These are phyloP conservation scores for Silene vulgaris DNA, from an alignment of 179 eudicot species.

Conservation along the genomic window DNA sequence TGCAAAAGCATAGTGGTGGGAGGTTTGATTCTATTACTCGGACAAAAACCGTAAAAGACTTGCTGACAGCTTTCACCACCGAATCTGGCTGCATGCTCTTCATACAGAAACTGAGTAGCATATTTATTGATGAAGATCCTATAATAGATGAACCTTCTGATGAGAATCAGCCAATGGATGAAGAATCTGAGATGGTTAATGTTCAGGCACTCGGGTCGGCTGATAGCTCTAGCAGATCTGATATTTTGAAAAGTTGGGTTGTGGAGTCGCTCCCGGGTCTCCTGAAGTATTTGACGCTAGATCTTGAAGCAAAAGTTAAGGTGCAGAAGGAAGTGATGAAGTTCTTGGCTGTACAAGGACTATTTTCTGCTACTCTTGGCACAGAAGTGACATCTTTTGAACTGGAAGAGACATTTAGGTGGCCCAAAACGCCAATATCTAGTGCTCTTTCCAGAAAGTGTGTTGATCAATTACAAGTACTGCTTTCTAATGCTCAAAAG, in stretches of 20 bases:
- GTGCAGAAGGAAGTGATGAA: conserved; percentile 88
- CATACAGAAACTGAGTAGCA: conserved; percentile 58
- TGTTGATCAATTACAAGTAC: conserved; percentile 76
- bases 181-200: conserved; percentile 73
- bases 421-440: conserved; percentile 89
- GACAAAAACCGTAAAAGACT: conserved; percentile 63
- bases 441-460: conserved; percentile 73
- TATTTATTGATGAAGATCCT: conserved; percentile 75
- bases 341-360: conserved; percentile 89
- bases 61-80: conserved; percentile 64
- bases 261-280: conserved; percentile 70
- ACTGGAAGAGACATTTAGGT: conserved; percentile 71
- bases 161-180: conserved; percentile 81
- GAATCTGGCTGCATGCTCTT: conserved; percentile 84
- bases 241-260: conserved; percentile 74
- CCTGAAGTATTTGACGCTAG: conserved; percentile 55
- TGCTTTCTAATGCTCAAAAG: conserved; percentile 75
- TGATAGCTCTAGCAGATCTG: conserved; percentile 44
- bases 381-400: conserved; percentile 95
- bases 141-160: conserved; percentile 79
- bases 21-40: conserved; percentile 69
- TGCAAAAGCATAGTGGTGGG: conserved; percentile 88
- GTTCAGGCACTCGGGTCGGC: conserved; percentile 58
- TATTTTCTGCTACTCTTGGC: conserved; percentile 90
- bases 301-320: conserved; percentile 59